Percentiles rank a stretch among this genome's conserved stretches.
phyloP scores from a whole-genome alignment of 2,329 filamentous ascomycete species.

The Proliferodiscus dingleyae region DNA sequence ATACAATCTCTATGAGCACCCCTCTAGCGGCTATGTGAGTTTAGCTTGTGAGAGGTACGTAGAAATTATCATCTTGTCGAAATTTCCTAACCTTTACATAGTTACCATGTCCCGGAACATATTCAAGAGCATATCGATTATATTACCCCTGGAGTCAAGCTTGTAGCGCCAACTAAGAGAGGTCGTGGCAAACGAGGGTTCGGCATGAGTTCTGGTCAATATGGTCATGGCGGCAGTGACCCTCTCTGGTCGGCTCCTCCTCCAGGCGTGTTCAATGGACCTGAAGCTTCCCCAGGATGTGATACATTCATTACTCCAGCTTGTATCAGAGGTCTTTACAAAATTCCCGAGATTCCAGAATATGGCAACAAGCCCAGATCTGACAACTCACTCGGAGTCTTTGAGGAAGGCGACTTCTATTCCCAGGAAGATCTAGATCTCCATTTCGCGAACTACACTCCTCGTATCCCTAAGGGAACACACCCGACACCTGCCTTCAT shows the following conservation, averaged over 20 bases:
- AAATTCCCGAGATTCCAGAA: slow-evolving; percentile 29
- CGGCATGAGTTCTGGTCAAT: slow-evolving; percentile 6
- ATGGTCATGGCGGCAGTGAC: neutral
- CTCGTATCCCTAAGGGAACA: slow-evolving; percentile 15
- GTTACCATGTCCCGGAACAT: slow-evolving; percentile 45
- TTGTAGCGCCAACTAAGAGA: slow-evolving; percentile 39
- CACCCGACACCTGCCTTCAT: slow-evolving; percentile 19
- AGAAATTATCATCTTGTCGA: slow-evolving; percentile 42
- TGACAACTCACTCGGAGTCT: slow-evolving; percentile 17
- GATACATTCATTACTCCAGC: slow-evolving; percentile 30
- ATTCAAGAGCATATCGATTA: slow-evolving; percentile 53
- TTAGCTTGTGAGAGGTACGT: slow-evolving; percentile 39
- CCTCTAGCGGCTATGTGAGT: slow-evolving; percentile 41
- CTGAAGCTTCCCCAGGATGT: slow-evolving; percentile 22
- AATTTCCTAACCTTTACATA: slow-evolving; percentile 36
- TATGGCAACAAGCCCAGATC: slow-evolving; percentile 30
- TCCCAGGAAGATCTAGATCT: slow-evolving; percentile 16
- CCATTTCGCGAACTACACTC: slow-evolving; percentile 11
- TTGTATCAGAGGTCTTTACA: slow-evolving; percentile 32
- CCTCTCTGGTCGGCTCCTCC: neutral
- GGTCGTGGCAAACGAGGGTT: slow-evolving; percentile 10
- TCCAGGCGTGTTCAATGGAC: slow-evolving; percentile 6
- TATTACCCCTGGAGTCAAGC: slow-evolving; percentile 56
- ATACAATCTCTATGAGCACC: slow-evolving; percentile 47
- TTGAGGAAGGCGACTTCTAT: slow-evolving; percentile 20